Percentiles rank a stretch among this genome's conserved stretches.
Evolutionary conservation across 1,139 yeast species (phyloP).

Genomic region (Pichia cactophila): DNA sequence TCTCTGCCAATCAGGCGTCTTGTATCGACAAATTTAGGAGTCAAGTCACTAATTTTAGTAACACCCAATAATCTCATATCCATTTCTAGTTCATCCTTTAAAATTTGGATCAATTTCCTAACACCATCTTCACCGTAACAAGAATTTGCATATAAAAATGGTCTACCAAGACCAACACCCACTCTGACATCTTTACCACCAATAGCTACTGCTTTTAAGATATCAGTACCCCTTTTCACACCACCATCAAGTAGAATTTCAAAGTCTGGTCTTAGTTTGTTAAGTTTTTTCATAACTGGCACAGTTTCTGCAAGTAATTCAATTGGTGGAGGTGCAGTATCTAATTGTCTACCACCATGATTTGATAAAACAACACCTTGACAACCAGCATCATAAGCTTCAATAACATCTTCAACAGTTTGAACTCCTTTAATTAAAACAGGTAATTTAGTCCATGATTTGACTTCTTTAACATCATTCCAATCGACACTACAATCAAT

Average conservation of each 20-base stretch:
- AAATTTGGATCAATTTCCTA: constrained; percentile 61
- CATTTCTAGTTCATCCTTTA: constrained; percentile 79
- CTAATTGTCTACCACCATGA: constrained; percentile 78
- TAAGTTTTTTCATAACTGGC: constrained; percentile 40
- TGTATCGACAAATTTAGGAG: constrained; percentile 46
- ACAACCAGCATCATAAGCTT: constrained; percentile 55
- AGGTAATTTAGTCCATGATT: constrained; percentile 52
- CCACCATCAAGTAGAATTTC: constrained; percentile 73
- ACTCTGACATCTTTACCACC: constrained; percentile 76
- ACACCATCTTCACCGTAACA: constrained; percentile 79
- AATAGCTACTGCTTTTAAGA: constrained; percentile 61
- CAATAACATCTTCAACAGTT: constrained; percentile 57
- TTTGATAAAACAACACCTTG: constrained; percentile 65
- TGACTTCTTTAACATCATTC: constrained; percentile 54
- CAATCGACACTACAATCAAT: constrained; percentile 75
- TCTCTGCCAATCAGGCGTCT: constrained; percentile 32
- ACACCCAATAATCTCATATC: constrained; percentile 85
- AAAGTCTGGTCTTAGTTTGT: constrained; percentile 43
- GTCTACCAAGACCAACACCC: constrained; percentile 78
- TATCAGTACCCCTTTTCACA: constrained; percentile 65
- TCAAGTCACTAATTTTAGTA: constrained; percentile 53
- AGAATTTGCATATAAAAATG: constrained; percentile 69
- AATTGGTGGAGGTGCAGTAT: constrained; percentile 59
- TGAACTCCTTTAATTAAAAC: constrained; percentile 66
- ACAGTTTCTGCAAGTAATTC: constrained; percentile 62